Evolutionary conservation across 345 rosid genomes (phyloP).

Genomic region (Erysimum cheiranthoides): DNA sequence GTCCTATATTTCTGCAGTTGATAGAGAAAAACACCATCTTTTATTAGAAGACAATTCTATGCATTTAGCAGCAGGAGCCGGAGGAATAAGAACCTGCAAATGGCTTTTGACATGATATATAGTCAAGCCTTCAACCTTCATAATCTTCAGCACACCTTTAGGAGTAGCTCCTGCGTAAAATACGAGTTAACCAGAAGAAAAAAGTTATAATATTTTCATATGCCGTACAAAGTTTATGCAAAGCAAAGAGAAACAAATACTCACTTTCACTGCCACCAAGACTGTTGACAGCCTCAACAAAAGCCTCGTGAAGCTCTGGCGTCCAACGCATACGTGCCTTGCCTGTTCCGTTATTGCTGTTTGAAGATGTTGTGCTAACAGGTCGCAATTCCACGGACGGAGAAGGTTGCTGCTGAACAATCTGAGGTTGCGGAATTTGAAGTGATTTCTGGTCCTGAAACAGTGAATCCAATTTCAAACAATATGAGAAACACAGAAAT

Average conservation of each 20-base stretch:
- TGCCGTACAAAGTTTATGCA: neutral
- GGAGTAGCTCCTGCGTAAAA: slow-evolving; percentile 84
- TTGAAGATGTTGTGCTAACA: slow-evolving; percentile 61
- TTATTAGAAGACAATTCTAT: neutral
- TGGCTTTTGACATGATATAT: slow-evolving; percentile 99
- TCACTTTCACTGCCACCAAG: slow-evolving; percentile 95
- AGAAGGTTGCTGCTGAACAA: slow-evolving; percentile 60
- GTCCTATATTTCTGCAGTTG: slow-evolving; percentile 79
- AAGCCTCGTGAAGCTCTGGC: slow-evolving; percentile 95
- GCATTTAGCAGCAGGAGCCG: neutral
- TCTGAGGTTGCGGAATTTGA: slow-evolving; percentile 44
- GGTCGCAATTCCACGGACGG: slow-evolving; percentile 60
- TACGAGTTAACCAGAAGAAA: slow-evolving; percentile 19
- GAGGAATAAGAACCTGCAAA: slow-evolving; percentile 66
- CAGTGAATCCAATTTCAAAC: slow-evolving; percentile 40
- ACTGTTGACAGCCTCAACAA: slow-evolving; percentile 90
- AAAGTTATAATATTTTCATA: neutral
- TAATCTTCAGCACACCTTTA: slow-evolving; percentile 83
- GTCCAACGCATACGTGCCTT: slow-evolving; percentile 98
- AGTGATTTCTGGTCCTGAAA: slow-evolving; percentile 32
- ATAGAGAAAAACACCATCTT: slow-evolving; percentile 12
- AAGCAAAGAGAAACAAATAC: slow-evolving; percentile 40
- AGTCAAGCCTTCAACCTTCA: slow-evolving; percentile 87
- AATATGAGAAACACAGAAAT: neutral
- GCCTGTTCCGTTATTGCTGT: slow-evolving; percentile 47